Evolutionary conservation across 78 protist species (phyloP).

Genomic region (Mastigamoeba balamuthi): DNA sequence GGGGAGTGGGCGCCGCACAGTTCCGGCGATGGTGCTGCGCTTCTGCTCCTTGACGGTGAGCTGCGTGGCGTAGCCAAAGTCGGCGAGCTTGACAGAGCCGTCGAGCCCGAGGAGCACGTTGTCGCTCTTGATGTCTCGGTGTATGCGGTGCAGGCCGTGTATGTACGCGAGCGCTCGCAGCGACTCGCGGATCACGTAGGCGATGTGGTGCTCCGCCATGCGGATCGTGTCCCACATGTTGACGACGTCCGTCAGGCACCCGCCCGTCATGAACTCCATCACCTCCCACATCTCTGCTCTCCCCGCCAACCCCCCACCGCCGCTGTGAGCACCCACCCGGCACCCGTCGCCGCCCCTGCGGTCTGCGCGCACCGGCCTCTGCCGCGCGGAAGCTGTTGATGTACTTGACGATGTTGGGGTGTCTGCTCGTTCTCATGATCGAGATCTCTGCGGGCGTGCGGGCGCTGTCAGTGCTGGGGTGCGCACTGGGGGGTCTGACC

Average conservation of each 20-base stretch:
- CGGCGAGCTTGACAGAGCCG: slow-evolving; percentile 83
- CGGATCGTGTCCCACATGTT: slow-evolving; percentile 23
- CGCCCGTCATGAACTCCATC: slow-evolving; percentile 89
- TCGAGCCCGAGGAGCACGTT: slow-evolving; percentile 69
- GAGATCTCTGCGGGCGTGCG: slow-evolving; percentile 50
- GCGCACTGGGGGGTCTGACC: too few relatives aligned
- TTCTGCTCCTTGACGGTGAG: slow-evolving; percentile 65
- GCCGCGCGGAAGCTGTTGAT: slow-evolving; percentile 45
- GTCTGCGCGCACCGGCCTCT: too few relatives aligned
- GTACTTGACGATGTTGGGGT: slow-evolving; percentile 53
- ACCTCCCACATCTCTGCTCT: slow-evolving; percentile 81
- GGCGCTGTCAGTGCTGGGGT: too few relatives aligned
- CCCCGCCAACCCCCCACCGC: too few relatives aligned
- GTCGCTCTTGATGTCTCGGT: slow-evolving; percentile 87
- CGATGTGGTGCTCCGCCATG: slow-evolving; percentile 72
- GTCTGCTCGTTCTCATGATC: slow-evolving; percentile 41
- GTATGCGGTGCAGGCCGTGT: slow-evolving; percentile 74
- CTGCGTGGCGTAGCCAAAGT: slow-evolving; percentile 90
- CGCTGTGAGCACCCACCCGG: too few relatives aligned
- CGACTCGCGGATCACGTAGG: slow-evolving; percentile 36
- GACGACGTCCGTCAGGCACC: slow-evolving; percentile 70
- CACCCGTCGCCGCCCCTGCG: slow-evolving; percentile 29
- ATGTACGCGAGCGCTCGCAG: slow-evolving; percentile 59
- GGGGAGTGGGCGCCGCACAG: too few relatives aligned
- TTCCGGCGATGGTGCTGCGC: slow-evolving; percentile 84